These are phyloP conservation scores for Larix kaempferi DNA, from an alignment of 75 land plant species.

Conservation along the genomic window DNA sequence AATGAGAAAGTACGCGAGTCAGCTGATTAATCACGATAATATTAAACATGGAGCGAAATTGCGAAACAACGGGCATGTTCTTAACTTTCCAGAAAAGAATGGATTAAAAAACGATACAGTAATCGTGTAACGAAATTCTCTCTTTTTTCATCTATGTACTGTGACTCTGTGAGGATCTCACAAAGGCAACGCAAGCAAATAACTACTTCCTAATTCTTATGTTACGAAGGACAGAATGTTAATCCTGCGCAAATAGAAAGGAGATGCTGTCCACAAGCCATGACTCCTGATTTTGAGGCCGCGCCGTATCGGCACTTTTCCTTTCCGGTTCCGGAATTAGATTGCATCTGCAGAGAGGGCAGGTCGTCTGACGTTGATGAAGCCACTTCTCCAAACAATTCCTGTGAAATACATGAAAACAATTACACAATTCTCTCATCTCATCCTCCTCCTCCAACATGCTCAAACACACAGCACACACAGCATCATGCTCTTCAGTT, in stretches of 20 bases:
- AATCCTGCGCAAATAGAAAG: background rate
- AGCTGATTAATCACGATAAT: too few species aligned
- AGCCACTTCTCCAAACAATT: constrained; percentile 55
- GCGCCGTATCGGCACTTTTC: background rate
- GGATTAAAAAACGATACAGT: too few species aligned
- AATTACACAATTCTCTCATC: constrained; percentile 30
- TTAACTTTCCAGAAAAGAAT: too few species aligned
- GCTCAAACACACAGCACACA: constrained; percentile 42
- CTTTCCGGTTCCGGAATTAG: constrained; percentile 6
- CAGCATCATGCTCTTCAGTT: constrained; percentile 13
- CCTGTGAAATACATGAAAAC: constrained; percentile 51
- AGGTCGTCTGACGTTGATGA: constrained; percentile 32
- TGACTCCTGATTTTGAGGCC: background rate
- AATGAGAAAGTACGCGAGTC: too few species aligned
- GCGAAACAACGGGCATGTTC: too few species aligned
- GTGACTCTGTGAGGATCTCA: too few species aligned
- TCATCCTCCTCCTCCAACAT: constrained; percentile 29
- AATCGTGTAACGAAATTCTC: too few species aligned
- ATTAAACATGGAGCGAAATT: too few species aligned
- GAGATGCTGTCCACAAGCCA: constrained; percentile 3
- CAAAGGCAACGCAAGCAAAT: too few species aligned
- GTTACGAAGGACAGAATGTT: too few species aligned
- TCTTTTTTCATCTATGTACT: too few species aligned
- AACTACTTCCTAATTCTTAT: too few species aligned
- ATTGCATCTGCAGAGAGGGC: constrained; percentile 45